These are phyloP conservation scores for Drosera capensis DNA, from an alignment of 148 eudicot genomes.

Conservation along the genomic window DNA sequence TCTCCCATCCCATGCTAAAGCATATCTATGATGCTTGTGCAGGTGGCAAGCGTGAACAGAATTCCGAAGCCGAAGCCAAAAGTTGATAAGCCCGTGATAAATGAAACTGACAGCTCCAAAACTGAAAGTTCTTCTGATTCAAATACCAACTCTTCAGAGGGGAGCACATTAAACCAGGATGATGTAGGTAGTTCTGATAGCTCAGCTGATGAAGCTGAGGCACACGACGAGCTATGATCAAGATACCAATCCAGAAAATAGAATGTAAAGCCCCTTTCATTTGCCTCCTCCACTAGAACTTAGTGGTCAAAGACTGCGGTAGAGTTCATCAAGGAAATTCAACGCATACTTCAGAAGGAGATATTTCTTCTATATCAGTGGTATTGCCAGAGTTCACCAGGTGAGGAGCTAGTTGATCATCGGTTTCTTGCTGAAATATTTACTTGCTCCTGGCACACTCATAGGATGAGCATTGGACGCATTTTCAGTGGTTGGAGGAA, in stretches of 20 bases:
- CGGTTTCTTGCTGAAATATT: too few relatives aligned
- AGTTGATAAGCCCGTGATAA: constrained; percentile 67
- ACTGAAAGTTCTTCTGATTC: constrained; percentile 19
- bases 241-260: constrained; percentile 1
- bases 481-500: too few relatives aligned
- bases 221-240: constrained; percentile 64
- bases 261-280: too few relatives aligned
- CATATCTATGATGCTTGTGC: constrained; percentile 2
- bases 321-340: too few relatives aligned
- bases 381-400: too few relatives aligned
- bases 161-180: constrained; percentile 20
- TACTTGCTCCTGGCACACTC: too few relatives aligned
- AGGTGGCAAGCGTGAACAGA: constrained; percentile 58
- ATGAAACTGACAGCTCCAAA: constrained; percentile 25
- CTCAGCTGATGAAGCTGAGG: constrained; percentile 16
- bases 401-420: too few relatives aligned
- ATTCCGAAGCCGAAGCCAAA: constrained; percentile 94
- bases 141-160: constrained; percentile 20
- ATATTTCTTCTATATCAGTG: too few relatives aligned
- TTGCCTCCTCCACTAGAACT: too few relatives aligned
- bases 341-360: too few relatives aligned
- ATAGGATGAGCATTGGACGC: too few relatives aligned
- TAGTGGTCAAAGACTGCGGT: too few relatives aligned
- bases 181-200: constrained; percentile 17
- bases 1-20: neutral